Base-by-base conservation (phyloP, 805 yeast species). In the Cyberlindnera samutprakarnensis region DNA sequence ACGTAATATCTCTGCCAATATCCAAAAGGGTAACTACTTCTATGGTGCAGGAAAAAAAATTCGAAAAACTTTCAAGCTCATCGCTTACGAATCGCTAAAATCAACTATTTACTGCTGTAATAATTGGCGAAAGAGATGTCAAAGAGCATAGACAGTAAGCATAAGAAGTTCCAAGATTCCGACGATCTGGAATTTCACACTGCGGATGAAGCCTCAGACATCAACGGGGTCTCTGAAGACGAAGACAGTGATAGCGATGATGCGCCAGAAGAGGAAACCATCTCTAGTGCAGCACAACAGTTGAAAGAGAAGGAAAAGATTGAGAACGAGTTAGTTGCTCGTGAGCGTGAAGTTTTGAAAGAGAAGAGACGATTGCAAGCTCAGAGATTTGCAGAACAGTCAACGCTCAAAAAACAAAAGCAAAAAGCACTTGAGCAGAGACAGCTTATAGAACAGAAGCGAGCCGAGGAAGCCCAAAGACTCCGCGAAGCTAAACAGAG, bases 241-340 rank as follows among this genome's bases (percentile, higher is more conserved):
- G 33, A 27, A 16, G 55, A 49, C 14, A 46, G 52, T 28, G 56
- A 46, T 15, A 46, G 46, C 31, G 66, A 59, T 37, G 74, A 66
- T 14, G 73, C 75, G 1, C 76, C 77, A 32, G 74, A 68, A 35
- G 75, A 70, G 41, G 73, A 66, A 30, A 53, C 54, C 8, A 31
- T 56, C 29, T 38, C 55, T 25, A 24, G 49, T 20, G 59, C 58
- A 17, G 31, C 16, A 2, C 15, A 23, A 13, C 23, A 16, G 10
- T 18, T 30, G 14, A 31, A 41, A 33, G 30, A 47, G 23, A 53
- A 56, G 39, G 37, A 39, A 42, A 30, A 34, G 51, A 39, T 27
- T 40, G 37, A 51, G 23, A 42, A 53, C 27, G 56, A 49, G 30
- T 49, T 54, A 22, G 44, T 48, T 4, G 22, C 35, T 21, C 54